Evolutionary conservation across 139 green algal species (phyloP).

Genomic region (Coelastrella sp.): DNA sequence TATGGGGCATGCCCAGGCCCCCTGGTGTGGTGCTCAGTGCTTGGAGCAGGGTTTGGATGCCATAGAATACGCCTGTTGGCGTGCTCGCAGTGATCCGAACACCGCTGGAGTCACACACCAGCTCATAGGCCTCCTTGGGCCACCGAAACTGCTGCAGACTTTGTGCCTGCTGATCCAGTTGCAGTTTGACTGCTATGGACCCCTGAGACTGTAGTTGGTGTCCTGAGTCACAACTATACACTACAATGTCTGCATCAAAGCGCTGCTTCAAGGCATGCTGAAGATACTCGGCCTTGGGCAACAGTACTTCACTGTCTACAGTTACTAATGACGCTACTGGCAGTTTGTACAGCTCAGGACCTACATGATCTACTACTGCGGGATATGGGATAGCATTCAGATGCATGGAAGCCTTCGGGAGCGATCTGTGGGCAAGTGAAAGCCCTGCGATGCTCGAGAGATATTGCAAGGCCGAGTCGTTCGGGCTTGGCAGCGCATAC

Average conservation of each 20-base stretch:
- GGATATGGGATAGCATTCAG: constrained; percentile 33
- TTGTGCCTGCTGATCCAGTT: background rate
- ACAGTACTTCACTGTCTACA: background rate
- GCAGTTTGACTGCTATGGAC: background rate
- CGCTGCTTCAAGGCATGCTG: background rate
- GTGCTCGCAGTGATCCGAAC: constrained; percentile 50
- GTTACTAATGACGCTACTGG: background rate
- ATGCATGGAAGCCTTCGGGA: background rate
- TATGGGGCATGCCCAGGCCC: constrained; percentile 28
- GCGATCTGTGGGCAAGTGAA: background rate
- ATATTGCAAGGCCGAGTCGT: too few relatives aligned
- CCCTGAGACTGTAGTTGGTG: background rate
- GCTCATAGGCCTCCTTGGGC: constrained; percentile 63
- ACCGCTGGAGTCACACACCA: constrained; percentile 47
- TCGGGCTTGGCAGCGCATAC: too few relatives aligned
- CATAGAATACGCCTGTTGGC: constrained; percentile 71
- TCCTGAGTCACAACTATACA: background rate
- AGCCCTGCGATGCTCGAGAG: background rate
- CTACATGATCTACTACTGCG: constrained; percentile 1
- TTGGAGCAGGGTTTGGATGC: constrained; percentile 69
- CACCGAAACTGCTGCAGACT: background rate
- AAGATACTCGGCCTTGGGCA: constrained; percentile 2
- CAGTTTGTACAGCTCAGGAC: background rate
- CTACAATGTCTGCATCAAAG: background rate
- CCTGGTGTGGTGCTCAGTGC: constrained; percentile 50